Conservation (phyloP, 345 rosid genomes). For the Erodium maritimum region DNA sequence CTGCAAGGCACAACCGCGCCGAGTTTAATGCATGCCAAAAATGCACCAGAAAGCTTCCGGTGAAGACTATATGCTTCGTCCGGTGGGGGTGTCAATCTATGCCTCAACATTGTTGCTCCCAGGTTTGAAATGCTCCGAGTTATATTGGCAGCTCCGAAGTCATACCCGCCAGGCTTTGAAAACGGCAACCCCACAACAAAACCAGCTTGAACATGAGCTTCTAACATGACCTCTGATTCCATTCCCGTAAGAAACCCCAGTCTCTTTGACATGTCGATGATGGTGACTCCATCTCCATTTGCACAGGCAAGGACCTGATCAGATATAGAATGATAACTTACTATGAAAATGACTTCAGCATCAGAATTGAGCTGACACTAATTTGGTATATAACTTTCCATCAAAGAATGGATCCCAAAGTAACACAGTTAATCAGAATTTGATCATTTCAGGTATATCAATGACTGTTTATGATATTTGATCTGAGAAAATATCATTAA, state of each 20-base stretch:
- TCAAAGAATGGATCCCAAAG: too few relatives aligned
- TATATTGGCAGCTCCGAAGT: conserved; percentile 60
- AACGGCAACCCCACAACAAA: conserved; percentile 85
- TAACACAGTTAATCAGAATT: too few relatives aligned
- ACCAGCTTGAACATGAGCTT: conserved; percentile 86
- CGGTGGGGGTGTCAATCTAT: conserved; percentile 89
- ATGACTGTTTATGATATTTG: too few relatives aligned
- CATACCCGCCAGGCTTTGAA: conserved; percentile 64
- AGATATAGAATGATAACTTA: conserved; percentile 1
- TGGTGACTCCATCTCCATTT: conserved; percentile 47
- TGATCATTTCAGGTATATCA: too few relatives aligned
- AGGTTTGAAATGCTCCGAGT: conserved; percentile 57
- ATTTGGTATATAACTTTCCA: too few relatives aligned
- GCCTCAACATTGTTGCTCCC: conserved; percentile 87
- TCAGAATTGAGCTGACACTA: too few relatives aligned
- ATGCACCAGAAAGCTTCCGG: conserved; percentile 90
- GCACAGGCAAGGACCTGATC: conserved; percentile 80
- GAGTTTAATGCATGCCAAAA: conserved; percentile 87
- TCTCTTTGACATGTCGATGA: conserved; percentile 73
- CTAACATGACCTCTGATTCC: conserved; percentile 72
- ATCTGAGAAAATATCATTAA: too few relatives aligned
- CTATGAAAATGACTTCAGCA: background rate
- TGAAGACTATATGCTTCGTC: conserved; percentile 96
- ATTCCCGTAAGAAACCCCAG: conserved; percentile 84
- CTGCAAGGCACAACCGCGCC: conserved; percentile 76